Conservation (phyloP, 169 alveolate genomes). For the Eimeria brunetti region DNA sequence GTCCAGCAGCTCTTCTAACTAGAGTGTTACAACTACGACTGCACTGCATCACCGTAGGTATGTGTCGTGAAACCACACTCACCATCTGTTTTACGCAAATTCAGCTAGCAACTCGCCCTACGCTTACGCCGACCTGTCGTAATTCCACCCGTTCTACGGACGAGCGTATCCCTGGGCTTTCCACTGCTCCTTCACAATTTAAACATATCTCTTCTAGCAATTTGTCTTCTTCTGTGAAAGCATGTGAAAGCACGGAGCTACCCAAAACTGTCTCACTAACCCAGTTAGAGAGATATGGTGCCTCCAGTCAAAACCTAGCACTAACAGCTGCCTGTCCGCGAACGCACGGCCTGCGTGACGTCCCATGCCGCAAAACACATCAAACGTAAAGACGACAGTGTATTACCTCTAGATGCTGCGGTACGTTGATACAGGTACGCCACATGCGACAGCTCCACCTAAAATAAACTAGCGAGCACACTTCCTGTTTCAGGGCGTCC, state of each 20-base stretch:
- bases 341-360: background rate
- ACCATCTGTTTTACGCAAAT: background rate
- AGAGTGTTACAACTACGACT: background rate
- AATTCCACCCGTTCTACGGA: background rate
- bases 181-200: background rate
- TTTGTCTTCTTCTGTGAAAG: background rate
- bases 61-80: background rate
- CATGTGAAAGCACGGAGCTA: too few relatives aligned
- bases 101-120: background rate
- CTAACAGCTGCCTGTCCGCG: background rate
- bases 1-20: background rate
- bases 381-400: background rate
- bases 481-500: background rate
- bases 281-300: too few relatives aligned
- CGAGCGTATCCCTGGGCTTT: background rate
- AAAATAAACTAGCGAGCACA: background rate
- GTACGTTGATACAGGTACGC: background rate
- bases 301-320: background rate
- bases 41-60: background rate
- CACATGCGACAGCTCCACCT: background rate
- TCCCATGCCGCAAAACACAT: background rate
- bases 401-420: background rate
- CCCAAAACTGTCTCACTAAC: too few relatives aligned
- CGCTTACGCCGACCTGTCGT: background rate
- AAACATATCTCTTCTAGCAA: background rate